phyloP scores from a whole-genome alignment of 805 yeast species.

The Sugiyamaella qingdaonensis region DNA sequence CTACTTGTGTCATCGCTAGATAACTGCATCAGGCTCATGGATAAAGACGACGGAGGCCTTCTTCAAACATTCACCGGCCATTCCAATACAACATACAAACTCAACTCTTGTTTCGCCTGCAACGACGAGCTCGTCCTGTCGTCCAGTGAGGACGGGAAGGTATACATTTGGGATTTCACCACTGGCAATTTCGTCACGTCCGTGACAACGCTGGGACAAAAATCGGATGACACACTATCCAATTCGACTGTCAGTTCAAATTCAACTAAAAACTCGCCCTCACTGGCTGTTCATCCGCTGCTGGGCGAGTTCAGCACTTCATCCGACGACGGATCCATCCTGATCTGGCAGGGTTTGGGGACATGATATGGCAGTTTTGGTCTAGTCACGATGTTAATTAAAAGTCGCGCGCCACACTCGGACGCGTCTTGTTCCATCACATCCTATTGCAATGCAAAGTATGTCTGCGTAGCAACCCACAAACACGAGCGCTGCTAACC shows the following conservation, averaged over 20 bases:
- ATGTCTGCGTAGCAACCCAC: background rate
- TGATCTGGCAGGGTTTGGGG: conserved; percentile 11
- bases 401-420: conserved; percentile 1
- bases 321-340: conserved; percentile 14
- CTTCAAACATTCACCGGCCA: conserved; percentile 28
- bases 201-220: background rate
- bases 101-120: conserved; percentile 23
- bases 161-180: conserved; percentile 28
- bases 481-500: conserved; percentile 1
- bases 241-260: background rate
- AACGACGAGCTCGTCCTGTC: conserved; percentile 23
- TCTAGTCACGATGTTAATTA: background rate
- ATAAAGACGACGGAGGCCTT: conserved; percentile 23
- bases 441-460: conserved; percentile 1
- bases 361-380: background rate
- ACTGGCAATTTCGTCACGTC: conserved; percentile 17
- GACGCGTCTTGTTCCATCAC: background rate
- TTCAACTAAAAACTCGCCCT: conserved; percentile 2
- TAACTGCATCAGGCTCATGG: conserved; percentile 25
- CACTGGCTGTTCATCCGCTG: conserved; percentile 15
- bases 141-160: conserved; percentile 30
- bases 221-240: background rate
- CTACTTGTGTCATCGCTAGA: conserved; percentile 28
- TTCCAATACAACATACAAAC: conserved; percentile 22
- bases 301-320: conserved; percentile 10